phyloP scores from a whole-genome alignment of 768 basidiomycete genomes.

The Lactifluus echinatus region DNA sequence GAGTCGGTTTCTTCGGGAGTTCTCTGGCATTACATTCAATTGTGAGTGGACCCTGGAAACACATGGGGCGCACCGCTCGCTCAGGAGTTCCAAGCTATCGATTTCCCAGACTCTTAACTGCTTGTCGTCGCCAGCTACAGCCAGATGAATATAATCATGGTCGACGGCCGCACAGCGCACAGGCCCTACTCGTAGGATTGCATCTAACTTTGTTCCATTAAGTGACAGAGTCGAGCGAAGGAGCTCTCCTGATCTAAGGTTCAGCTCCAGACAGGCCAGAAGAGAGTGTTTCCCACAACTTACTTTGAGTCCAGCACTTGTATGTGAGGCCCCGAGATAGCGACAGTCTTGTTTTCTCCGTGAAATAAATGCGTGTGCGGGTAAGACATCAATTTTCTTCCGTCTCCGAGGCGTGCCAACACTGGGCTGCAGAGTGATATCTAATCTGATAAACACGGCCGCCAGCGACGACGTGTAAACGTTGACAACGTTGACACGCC shows the following conservation, averaged over 20 bases:
- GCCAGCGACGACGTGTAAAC: background rate
- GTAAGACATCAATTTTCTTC: slow-evolving; percentile 22
- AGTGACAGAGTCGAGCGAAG: slow-evolving; percentile 36
- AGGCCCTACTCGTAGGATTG: slow-evolving; percentile 41
- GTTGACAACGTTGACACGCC: background rate
- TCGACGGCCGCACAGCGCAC: slow-evolving; percentile 53
- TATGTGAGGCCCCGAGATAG: slow-evolving; percentile 53
- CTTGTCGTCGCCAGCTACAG: slow-evolving; percentile 76
- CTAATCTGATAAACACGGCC: slow-evolving; percentile 10
- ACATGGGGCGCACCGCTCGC: slow-evolving; percentile 43
- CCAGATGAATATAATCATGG: slow-evolving; percentile 37
- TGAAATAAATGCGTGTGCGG: slow-evolving; percentile 45
- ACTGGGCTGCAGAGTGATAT: background rate
- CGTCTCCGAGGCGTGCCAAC: too few species aligned
- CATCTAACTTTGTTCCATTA: slow-evolving; percentile 26
- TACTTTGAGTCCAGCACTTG: slow-evolving; percentile 52
- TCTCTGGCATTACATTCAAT: slow-evolving; percentile 39
- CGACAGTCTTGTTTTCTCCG: slow-evolving; percentile 30
- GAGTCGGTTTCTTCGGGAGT: slow-evolving; percentile 76
- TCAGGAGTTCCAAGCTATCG: slow-evolving; percentile 45
- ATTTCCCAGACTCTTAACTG: slow-evolving; percentile 66
- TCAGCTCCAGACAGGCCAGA: slow-evolving; percentile 13
- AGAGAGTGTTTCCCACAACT: slow-evolving; percentile 19
- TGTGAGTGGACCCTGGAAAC: background rate
- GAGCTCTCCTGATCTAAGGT: slow-evolving; percentile 44